phyloP scores from a whole-genome alignment of 495 filamentous ascomycete genomes.

The Neurospora pannonica region DNA sequence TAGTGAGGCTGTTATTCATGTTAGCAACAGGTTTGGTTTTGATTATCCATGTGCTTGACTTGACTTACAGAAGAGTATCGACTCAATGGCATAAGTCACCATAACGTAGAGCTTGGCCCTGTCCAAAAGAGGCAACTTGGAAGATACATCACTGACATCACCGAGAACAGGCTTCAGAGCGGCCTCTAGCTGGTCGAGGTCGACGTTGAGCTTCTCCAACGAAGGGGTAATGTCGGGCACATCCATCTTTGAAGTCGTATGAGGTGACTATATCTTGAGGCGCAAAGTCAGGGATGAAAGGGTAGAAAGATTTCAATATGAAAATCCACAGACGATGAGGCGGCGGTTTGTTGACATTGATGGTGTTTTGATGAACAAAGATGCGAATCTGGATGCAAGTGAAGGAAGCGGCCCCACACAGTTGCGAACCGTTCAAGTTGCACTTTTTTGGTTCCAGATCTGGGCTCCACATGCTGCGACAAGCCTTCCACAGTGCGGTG shows the following conservation, averaged over 20 bases:
- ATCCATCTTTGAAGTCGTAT: conserved; percentile 20
- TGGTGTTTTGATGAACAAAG: neutral
- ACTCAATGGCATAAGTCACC: conserved; percentile 78
- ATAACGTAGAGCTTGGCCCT: conserved; percentile 86
- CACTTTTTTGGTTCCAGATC: neutral
- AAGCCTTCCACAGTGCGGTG: neutral
- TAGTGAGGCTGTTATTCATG: conserved; percentile 52
- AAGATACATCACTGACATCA: conserved; percentile 55
- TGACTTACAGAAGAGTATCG: conserved; percentile 74
- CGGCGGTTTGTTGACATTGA: neutral
- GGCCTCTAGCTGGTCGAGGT: conserved; percentile 70
- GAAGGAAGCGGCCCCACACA: neutral
- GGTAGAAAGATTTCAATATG: too few relatives aligned
- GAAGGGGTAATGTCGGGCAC: conserved; percentile 37
- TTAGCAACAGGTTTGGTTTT: conserved; percentile 17
- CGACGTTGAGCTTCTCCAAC: conserved; percentile 62
- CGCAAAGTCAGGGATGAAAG: too few relatives aligned
- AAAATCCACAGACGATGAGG: neutral
- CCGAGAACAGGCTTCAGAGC: conserved; percentile 54
- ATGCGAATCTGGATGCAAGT: neutral
- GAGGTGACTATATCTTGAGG: neutral
- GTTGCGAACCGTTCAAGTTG: neutral
- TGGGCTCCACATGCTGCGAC: neutral
- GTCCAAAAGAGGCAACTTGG: conserved; percentile 80
- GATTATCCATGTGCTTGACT: neutral